These are phyloP conservation scores for Tetrapyrgos nigripes DNA, from an alignment of 1,284 basidiomycete genomes.

Conservation along the genomic window DNA sequence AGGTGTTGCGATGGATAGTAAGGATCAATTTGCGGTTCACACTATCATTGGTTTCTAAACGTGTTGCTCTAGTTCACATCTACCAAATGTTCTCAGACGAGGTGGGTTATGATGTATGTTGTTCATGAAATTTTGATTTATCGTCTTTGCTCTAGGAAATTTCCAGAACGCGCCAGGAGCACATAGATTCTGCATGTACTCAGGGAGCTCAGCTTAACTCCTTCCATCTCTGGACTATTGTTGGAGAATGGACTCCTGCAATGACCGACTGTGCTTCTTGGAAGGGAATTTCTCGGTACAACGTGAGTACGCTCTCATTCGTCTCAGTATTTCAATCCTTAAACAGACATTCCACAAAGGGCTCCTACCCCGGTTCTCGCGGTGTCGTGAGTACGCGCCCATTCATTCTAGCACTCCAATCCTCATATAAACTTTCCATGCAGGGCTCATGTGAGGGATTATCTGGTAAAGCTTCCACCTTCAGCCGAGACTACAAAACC, in stretches of 20 bases:
- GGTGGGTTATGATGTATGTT: no score
- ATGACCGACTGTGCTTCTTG: conserved; percentile 83
- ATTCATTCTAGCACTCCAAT: conserved; percentile 68
- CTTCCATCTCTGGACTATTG: conserved; percentile 60
- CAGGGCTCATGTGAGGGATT: no score
- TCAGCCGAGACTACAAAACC: conserved; percentile 69
- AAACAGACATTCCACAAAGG: conserved; percentile 72
- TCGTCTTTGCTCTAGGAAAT: no score
- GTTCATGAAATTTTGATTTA: no score
- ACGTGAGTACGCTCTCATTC: no score
- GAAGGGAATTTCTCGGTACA: conserved; percentile 72
- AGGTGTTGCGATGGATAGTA: conserved; percentile 70
- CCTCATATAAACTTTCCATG: conserved; percentile 78
- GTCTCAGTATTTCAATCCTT: no score
- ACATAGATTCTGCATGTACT: conserved; percentile 38
- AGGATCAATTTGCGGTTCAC: no score
- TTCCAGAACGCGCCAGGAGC: conserved; percentile 58
- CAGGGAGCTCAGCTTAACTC: conserved; percentile 39
- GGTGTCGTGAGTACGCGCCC: conserved; percentile 62
- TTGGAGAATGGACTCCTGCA: conserved; percentile 83
- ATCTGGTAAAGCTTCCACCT: conserved; percentile 64
- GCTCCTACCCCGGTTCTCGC: conserved; percentile 43
- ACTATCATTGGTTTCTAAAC: no score
- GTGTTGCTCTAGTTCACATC: no score
- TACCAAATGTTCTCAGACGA: conserved; percentile 80